Evolutionary conservation across 2,329 filamentous ascomycete species (phyloP).

Genomic region (Leptographium lundbergii): DNA sequence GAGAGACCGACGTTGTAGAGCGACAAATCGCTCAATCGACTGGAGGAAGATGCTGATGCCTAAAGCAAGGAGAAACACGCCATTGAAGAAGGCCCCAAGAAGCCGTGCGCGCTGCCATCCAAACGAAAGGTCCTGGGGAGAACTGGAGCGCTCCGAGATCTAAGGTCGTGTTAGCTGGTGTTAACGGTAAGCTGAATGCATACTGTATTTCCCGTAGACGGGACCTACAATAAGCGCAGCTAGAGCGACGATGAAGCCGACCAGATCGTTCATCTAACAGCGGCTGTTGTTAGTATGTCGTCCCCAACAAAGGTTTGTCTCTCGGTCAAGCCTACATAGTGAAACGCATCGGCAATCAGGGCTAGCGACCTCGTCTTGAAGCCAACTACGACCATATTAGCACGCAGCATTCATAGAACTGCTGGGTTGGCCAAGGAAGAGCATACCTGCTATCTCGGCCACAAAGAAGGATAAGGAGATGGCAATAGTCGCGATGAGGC

Average conservation of each 20-base stretch:
- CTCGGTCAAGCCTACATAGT: constrained; percentile 43
- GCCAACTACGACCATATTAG: constrained; percentile 32
- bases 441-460: constrained; percentile 35
- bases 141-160: constrained; percentile 43
- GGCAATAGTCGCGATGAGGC: constrained; percentile 32
- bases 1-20: constrained; percentile 31
- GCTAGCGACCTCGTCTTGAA: constrained; percentile 61
- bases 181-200: not conserved
- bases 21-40: constrained; percentile 57
- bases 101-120: constrained; percentile 68
- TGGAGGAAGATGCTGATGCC: constrained; percentile 63
- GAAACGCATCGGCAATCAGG: constrained; percentile 65
- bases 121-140: constrained; percentile 50
- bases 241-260: constrained; percentile 56
- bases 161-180: constrained; percentile 16
- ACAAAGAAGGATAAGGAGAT: constrained; percentile 40
- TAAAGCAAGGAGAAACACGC: constrained; percentile 58
- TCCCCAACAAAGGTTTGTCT: not conserved
- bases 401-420: not conserved
- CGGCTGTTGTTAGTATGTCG: constrained; percentile 38
- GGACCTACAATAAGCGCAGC: constrained; percentile 45
- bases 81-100: constrained; percentile 70
- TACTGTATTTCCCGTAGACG: not conserved
- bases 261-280: constrained; percentile 57
- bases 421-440: not conserved